Percentiles rank a stretch among this genome's conserved stretches.
Conservation (phyloP, 495 filamentous ascomycete genomes). For the Daldinia childiae region DNA sequence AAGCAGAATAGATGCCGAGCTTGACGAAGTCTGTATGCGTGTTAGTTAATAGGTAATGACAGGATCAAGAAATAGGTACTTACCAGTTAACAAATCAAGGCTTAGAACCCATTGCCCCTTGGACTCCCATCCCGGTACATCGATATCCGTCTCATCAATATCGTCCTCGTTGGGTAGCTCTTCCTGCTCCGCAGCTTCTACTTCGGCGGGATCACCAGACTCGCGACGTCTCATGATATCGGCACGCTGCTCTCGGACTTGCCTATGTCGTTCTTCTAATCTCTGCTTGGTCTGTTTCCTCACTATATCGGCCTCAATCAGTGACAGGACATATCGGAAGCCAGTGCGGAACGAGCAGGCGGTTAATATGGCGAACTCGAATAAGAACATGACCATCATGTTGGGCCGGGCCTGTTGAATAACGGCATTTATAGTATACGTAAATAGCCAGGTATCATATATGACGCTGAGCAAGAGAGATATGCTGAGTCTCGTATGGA, state of each 20-base stretch:
- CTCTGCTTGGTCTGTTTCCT: constrained; percentile 73
- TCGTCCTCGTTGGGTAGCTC: constrained; percentile 75
- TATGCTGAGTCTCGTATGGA: constrained; percentile 81
- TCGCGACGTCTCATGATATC: constrained; percentile 72
- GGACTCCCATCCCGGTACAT: constrained; percentile 95
- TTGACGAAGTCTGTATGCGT: constrained; percentile 79
- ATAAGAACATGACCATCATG: constrained; percentile 99
- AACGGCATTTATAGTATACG: constrained; percentile 82
- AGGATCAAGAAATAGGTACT: constrained; percentile 23
- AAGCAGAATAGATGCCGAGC: constrained; percentile 84
- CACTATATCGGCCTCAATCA: constrained; percentile 79
- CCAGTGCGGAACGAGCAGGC: constrained; percentile 82
- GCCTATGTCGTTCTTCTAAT: constrained; percentile 66
- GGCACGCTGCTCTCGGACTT: constrained; percentile 65
- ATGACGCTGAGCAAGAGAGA: constrained; percentile 79
- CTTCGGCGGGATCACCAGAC: constrained; percentile 54
- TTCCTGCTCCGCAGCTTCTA: constrained; percentile 54
- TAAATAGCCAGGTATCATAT: constrained; percentile 80
- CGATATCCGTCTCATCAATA: constrained; percentile 90
- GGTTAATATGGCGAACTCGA: constrained; percentile 90
- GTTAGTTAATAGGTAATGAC: constrained; percentile 38
- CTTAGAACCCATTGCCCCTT: constrained; percentile 94
- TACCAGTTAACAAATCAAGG: constrained; percentile 84
- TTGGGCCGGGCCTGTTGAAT: constrained; percentile 86
- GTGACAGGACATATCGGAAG: constrained; percentile 78